Evolutionary conservation across 2,329 filamentous ascomycete genomes (phyloP).

Genomic region (Cryphonectria radicalis): DNA sequence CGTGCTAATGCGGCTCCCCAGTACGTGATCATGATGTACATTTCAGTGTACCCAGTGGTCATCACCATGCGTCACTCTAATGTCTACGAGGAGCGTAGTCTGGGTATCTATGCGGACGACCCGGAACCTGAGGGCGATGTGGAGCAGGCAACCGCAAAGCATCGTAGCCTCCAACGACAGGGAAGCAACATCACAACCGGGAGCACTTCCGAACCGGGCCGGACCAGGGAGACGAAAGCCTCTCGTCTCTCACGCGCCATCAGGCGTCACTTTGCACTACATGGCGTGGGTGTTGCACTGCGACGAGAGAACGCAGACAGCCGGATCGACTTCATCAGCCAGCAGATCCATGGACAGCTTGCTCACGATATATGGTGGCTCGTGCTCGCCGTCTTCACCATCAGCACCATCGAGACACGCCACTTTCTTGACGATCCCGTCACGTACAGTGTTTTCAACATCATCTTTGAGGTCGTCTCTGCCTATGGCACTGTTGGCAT

Average conservation of each 20-base stretch:
- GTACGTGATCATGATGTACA: slow-evolving; percentile 70
- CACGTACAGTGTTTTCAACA: slow-evolving; percentile 62
- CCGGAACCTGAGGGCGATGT: slow-evolving; percentile 19
- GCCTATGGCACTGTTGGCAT: slow-evolving; percentile 65
- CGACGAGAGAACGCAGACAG: slow-evolving; percentile 37
- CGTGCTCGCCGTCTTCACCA: slow-evolving; percentile 61
- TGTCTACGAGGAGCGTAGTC: slow-evolving; percentile 70
- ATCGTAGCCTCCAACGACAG: background rate
- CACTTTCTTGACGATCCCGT: slow-evolving; percentile 57
- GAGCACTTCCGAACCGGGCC: slow-evolving; percentile 10
- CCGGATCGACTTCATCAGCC: slow-evolving; percentile 54
- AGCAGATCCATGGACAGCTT: slow-evolving; percentile 63
- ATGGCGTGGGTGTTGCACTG: slow-evolving; percentile 48
- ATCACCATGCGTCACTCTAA: slow-evolving; percentile 71
- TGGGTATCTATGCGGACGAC: slow-evolving; percentile 60
- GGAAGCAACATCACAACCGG: background rate
- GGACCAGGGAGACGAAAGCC: slow-evolving; percentile 31
- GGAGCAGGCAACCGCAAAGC: slow-evolving; percentile 6
- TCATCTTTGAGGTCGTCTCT: slow-evolving; percentile 60
- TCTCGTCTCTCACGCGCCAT: slow-evolving; percentile 42
- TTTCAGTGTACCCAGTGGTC: slow-evolving; percentile 65
- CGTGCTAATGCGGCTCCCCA: background rate
- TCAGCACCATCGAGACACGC: slow-evolving; percentile 61
- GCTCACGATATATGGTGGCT: slow-evolving; percentile 70
- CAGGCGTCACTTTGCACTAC: slow-evolving; percentile 45